These are phyloP conservation scores for Erodium texanum DNA, from an alignment of 441 rosid species.

Conservation along the genomic window DNA sequence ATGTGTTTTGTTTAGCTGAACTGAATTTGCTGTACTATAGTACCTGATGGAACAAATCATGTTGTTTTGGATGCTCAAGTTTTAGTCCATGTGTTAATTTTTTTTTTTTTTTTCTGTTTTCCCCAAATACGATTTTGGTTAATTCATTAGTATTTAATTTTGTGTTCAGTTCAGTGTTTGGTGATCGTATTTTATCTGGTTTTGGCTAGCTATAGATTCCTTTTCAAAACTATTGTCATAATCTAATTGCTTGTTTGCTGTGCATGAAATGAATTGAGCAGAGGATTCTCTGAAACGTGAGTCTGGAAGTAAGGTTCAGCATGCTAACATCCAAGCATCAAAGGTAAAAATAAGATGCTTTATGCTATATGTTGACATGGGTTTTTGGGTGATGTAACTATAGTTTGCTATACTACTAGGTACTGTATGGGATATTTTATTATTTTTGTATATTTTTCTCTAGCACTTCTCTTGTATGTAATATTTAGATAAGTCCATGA, in stretches of 20 bases:
- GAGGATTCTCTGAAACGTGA: conserved; percentile 27
- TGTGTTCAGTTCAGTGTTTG: not conserved
- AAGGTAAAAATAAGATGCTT: conserved; percentile 30
- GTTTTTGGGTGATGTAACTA: not conserved
- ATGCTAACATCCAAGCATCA: conserved; percentile 44
- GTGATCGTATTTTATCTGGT: not conserved
- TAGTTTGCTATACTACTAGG: not conserved
- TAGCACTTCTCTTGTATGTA: too few relatives aligned
- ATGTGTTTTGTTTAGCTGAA: not conserved
- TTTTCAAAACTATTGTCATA: not conserved
- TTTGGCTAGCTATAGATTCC: not conserved
- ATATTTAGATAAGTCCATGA: too few relatives aligned
- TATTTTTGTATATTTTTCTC: too few relatives aligned
- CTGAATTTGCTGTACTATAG: not conserved
- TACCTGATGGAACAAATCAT: not conserved
- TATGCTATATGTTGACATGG: too few relatives aligned
- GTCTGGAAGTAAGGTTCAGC: conserved; percentile 23
- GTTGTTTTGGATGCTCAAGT: not conserved
- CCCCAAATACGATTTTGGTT: not conserved
- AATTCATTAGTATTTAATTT: not conserved
- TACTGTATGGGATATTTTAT: too few relatives aligned
- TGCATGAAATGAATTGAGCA: not conserved
- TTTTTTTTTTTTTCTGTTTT: not conserved
- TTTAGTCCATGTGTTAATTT: not conserved
- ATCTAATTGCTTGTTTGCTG: not conserved